phyloP scores from a whole-genome alignment of 2,329 filamentous ascomycete genomes.

The Verticillium albo-atrum region DNA sequence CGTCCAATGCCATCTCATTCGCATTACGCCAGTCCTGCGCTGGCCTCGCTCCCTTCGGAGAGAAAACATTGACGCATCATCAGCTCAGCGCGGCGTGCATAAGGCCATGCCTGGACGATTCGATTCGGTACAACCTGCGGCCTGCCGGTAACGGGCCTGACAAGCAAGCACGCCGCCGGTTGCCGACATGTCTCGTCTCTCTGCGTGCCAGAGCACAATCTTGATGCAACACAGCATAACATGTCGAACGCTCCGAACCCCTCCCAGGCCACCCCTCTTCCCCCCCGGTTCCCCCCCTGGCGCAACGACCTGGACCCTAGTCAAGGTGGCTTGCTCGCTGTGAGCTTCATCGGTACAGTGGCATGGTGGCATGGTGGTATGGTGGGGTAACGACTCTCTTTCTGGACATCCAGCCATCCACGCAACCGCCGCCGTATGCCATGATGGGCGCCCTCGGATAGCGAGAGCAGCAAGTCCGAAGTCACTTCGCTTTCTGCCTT shows the following conservation, averaged over 20 bases:
- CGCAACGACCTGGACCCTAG: not conserved
- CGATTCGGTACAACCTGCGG: not conserved
- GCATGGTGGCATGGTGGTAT: constrained; percentile 9
- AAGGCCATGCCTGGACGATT: not conserved
- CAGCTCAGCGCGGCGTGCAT: not conserved
- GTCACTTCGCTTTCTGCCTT: no score
- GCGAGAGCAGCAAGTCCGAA: not conserved
- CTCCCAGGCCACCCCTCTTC: not conserved
- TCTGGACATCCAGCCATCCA: not conserved
- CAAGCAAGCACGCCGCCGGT: not conserved
- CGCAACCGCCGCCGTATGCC: not conserved
- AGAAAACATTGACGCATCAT: not conserved
- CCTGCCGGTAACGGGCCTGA: not conserved
- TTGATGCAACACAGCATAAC: not conserved
- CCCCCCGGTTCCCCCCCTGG: not conserved
- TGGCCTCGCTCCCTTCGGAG: no score
- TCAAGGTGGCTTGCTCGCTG: not conserved
- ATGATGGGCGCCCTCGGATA: not conserved
- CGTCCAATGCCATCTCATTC: no score
- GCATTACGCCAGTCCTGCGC: no score
- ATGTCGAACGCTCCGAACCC: not conserved
- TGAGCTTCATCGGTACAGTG: not conserved
- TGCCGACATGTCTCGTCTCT: not conserved
- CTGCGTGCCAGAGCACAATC: not conserved
- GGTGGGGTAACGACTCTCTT: constrained; percentile 12